Percentiles rank a stretch among this genome's conserved stretches.
Conservation (phyloP, 2,329 filamentous ascomycete genomes). For the Coniochaeta hoffmannii region DNA sequence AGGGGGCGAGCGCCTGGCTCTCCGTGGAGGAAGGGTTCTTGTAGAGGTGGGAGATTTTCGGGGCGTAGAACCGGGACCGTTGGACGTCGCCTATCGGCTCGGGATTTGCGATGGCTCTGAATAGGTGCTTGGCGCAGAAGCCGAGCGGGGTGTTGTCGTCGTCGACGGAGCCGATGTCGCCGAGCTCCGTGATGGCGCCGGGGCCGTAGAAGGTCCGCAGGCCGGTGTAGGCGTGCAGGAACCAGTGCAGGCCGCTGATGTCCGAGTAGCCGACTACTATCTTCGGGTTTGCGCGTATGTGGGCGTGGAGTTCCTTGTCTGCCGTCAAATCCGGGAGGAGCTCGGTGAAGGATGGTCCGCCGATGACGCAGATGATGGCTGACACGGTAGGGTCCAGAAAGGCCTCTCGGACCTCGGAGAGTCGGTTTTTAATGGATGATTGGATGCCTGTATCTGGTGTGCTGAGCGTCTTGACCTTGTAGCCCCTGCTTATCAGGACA, state of each 20-base stretch:
- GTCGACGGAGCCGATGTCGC: constrained; percentile 15
- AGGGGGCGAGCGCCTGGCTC: constrained; percentile 20
- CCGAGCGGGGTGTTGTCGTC: constrained; percentile 14
- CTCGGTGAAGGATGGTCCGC: constrained; percentile 30
- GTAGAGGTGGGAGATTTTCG: constrained; percentile 15
- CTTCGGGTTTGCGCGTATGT: constrained; percentile 29
- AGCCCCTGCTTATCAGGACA: constrained; percentile 24
- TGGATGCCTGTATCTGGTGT: constrained; percentile 21
- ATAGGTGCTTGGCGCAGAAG: constrained; percentile 23
- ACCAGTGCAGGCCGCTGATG: constrained; percentile 34
- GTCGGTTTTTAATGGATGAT: constrained; percentile 25
- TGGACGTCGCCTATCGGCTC: constrained; percentile 22
- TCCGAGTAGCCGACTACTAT: constrained; percentile 34
- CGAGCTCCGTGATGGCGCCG: constrained; percentile 29
- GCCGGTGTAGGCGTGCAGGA: constrained; percentile 26
- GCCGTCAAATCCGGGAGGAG: constrained; percentile 28
- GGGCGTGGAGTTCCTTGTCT: constrained; percentile 24
- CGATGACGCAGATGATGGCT: constrained; percentile 31
- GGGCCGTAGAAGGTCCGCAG: constrained; percentile 37
- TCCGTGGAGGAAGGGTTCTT: constrained; percentile 14
- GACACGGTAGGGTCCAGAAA: constrained; percentile 26
- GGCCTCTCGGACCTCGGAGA: constrained; percentile 28
- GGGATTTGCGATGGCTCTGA: constrained; percentile 20
- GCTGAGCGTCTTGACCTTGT: constrained; percentile 25
- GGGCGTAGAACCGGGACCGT: constrained; percentile 23